Percentiles rank a stretch among this genome's conserved stretches.
Conservation (phyloP, 2,329 filamentous ascomycete species). For the Colletotrichum destructivum region DNA sequence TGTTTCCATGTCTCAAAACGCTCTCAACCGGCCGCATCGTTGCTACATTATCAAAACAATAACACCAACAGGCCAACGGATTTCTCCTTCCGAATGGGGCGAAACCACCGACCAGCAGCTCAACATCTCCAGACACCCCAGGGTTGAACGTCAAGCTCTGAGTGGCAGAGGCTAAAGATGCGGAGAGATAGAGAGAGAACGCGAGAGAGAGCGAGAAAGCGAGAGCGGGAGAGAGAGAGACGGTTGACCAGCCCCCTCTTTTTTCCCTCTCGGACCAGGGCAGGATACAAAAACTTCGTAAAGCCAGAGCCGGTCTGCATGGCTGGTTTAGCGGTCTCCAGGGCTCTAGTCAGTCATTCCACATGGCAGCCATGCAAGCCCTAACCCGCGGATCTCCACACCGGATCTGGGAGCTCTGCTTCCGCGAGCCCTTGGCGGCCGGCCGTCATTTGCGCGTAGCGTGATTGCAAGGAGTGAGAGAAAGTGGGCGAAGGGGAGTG, state of each 20-base stretch:
- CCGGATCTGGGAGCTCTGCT: conserved; percentile 38
- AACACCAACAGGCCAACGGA: not conserved
- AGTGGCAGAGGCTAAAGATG: conserved; percentile 13
- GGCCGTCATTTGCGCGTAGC: conserved; percentile 28
- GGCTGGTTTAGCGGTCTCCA: not conserved
- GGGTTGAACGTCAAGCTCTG: conserved; percentile 14
- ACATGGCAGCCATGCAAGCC: conserved; percentile 44
- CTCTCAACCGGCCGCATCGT: conserved; percentile 20
- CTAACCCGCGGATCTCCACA: conserved; percentile 35
- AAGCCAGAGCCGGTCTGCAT: conserved; percentile 20
- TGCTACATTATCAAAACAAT: conserved; percentile 15
- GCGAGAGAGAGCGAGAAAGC: too few relatives aligned
- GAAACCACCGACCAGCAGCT: conserved; percentile 19
- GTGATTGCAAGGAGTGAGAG: conserved; percentile 8
- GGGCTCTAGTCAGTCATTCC: conserved; percentile 29
- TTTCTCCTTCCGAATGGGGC: conserved; percentile 20
- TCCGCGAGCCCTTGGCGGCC: conserved; percentile 38
- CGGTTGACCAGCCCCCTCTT: conserved; percentile 1
- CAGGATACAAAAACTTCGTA: conserved; percentile 11
- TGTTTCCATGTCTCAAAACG: not conserved
- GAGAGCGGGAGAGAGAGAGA: too few relatives aligned
- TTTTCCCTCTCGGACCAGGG: not conserved
- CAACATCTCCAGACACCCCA: not conserved
- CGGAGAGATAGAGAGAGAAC: too few relatives aligned
- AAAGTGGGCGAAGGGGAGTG: not conserved